A percentile compares a stretch with the other conserved stretches of the same genome.
Conservation (phyloP, 75 land plant genomes). For the Selaginella tamariscina region DNA sequence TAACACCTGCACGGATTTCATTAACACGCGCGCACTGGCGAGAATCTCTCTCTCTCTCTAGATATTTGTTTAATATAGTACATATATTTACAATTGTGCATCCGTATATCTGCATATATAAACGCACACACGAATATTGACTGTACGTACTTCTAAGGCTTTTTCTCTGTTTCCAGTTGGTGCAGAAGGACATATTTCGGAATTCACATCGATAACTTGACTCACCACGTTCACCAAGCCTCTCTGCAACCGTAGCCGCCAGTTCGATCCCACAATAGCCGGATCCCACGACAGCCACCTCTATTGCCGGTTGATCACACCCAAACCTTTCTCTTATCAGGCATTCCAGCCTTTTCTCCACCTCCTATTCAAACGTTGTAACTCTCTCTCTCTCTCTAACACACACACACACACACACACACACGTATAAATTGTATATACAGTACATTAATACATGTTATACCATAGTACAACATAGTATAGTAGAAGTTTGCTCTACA, state of each 20-base stretch:
- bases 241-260: constrained; percentile 86
- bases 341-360: constrained; percentile 41
- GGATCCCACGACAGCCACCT: constrained; percentile 75
- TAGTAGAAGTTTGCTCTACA: no score
- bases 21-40: not conserved
- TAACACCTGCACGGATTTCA: not conserved
- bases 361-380: constrained; percentile 44
- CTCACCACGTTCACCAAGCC: constrained; percentile 58
- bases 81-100: no score
- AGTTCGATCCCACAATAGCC: constrained; percentile 91
- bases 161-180: constrained; percentile 83
- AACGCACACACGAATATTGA: not conserved
- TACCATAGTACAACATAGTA: no score
- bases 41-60: no score
- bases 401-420: no score
- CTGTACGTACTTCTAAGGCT: constrained; percentile 49
- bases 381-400: not conserved
- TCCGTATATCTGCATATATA: not conserved
- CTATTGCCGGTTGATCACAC: constrained; percentile 25
- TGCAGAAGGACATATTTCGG: constrained; percentile 58
- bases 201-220: constrained; percentile 74
- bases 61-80: no score
- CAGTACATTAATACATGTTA: no score
- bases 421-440: no score
- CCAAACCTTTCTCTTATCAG: constrained; percentile 48